Base-by-base conservation (phyloP, 495 filamentous ascomycete species). In the Sabuloglossum arenarium region DNA sequence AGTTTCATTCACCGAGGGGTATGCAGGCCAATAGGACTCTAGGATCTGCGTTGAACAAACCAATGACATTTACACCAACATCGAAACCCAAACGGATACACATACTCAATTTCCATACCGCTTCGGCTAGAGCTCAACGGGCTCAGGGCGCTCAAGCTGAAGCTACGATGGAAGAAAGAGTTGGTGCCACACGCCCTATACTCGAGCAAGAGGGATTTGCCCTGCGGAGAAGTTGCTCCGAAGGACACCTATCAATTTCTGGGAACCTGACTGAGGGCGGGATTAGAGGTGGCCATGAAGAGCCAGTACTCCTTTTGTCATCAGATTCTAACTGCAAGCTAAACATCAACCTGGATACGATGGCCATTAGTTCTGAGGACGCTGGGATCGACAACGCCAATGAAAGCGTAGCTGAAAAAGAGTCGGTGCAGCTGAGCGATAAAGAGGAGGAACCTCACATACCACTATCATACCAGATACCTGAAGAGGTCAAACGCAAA, bases 401-500 rank as follows among this genome's bases (percentile, higher is more conserved):
- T 49, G 45, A 28, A 49, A 24, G 6, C 6, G n/a, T 6, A 24
- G 6, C 14, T 6, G 45, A 24, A 49, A 6, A 24, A 21, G 45
- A 1, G 14, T 28, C 27, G 9, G 24, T 1, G 51, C 21, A 24
- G 31, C 6, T 32, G 6, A 24, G 51, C 28, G 28, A 32, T 32
- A 24, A 50, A 11, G 8, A 54, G 6, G 42, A 37, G 25, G 34
- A 16, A n/a, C n/a, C 63, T 14, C 55, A 63, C 49, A 54, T 53
- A 32, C 61, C 64, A 16, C 29, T 65, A 16, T 57, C 39, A 34
- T 66, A 59, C 28, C 28, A 43, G 23, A 56, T 56, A 56, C 54
- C 54, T 1, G 54, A 56, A 5, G 32, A 43, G 4, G 24, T n/a
- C 6, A 56, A 23, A 2, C 28, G 58, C 25, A 47, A 53, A 21